These are phyloP conservation scores for Fennellomyces sp. DNA, from an alignment of 371 early-diverging fungal species.

Conservation along the genomic window DNA sequence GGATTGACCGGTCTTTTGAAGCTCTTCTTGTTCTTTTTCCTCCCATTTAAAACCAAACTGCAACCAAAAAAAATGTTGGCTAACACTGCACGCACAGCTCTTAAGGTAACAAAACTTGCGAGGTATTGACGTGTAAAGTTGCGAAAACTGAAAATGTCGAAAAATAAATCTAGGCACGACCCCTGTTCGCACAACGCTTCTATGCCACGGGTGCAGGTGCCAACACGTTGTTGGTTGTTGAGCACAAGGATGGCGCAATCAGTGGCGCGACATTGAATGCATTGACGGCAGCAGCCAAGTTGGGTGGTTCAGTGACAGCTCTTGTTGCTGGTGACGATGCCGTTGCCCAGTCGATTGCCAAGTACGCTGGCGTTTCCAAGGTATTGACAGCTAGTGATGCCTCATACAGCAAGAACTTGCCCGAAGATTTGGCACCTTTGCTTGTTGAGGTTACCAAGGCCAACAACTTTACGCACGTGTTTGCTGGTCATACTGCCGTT, in stretches of 20 bases:
- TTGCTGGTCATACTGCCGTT: conserved; percentile 87
- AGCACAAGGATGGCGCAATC: conserved; percentile 82
- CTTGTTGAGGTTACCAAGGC: conserved; percentile 76
- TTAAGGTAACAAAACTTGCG: conserved; percentile 11
- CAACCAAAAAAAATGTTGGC: conserved; percentile 11
- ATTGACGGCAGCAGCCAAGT: conserved; percentile 82
- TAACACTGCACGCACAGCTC: conserved; percentile 15
- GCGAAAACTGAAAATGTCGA: too few species aligned
- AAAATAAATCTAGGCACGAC: conserved; percentile 33
- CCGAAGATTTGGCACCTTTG: conserved; percentile 85
- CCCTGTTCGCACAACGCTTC: conserved; percentile 49
- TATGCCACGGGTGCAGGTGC: conserved; percentile 63
- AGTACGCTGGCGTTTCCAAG: conserved; percentile 78
- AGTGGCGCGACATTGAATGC: conserved; percentile 85
- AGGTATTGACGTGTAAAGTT: too few species aligned
- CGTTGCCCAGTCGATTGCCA: conserved; percentile 72
- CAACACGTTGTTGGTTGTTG: conserved; percentile 86
- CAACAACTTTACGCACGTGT: conserved; percentile 80
- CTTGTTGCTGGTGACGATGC: conserved; percentile 85
- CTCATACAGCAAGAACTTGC: conserved; percentile 76
- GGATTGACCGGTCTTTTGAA: background rate
- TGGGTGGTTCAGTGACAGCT: conserved; percentile 85
- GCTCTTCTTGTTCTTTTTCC: background rate
- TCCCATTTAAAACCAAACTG: too few species aligned
- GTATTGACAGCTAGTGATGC: conserved; percentile 85